These are phyloP conservation scores for Colletotrichum lini DNA, from an alignment of 2,329 filamentous ascomycete species.

Conservation along the genomic window DNA sequence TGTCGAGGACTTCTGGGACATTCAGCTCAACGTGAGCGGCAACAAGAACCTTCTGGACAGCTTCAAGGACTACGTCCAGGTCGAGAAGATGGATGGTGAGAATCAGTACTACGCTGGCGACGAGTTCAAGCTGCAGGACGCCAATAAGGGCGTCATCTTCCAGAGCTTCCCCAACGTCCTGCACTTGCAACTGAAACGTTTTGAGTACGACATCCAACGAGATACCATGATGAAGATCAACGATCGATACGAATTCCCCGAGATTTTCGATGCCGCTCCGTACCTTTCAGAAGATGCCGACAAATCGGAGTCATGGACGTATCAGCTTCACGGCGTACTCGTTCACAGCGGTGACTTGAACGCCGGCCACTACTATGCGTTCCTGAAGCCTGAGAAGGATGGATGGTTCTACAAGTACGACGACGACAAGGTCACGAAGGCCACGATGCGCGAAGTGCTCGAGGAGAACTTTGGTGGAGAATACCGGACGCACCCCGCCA, in stretches of 20 bases:
- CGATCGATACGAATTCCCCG: conserved; percentile 91
- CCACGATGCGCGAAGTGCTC: conserved; percentile 89
- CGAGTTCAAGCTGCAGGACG: conserved; percentile 92
- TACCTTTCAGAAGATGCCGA: conserved; percentile 91
- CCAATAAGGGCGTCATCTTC: conserved; percentile 98
- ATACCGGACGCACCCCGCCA: conserved; percentile 70
- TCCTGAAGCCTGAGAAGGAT: conserved; percentile 92
- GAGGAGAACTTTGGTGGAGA: conserved; percentile 98
- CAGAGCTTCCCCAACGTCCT: conserved; percentile 94
- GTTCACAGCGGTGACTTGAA: conserved; percentile 98
- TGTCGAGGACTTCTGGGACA: conserved; percentile 98
- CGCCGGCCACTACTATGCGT: conserved; percentile 98
- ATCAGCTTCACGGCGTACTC: conserved; percentile 93
- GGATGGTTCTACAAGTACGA: conserved; percentile 98
- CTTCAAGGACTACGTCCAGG: conserved; percentile 95
- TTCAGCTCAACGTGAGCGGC: conserved; percentile 95
- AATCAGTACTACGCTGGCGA: conserved; percentile 98
- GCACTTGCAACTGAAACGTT: conserved; percentile 95
- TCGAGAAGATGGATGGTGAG: conserved; percentile 96
- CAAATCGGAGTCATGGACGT: conserved; percentile 89
- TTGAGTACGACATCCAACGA: conserved; percentile 96
- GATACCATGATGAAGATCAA: conserved; percentile 99
- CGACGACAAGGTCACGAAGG: conserved; percentile 96
- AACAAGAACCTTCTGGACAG: conserved; percentile 95
- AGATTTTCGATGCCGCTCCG: conserved; percentile 85